Base-by-base conservation (phyloP, 2,329 filamentous ascomycete genomes). In the Atkinsonella texensis region DNA sequence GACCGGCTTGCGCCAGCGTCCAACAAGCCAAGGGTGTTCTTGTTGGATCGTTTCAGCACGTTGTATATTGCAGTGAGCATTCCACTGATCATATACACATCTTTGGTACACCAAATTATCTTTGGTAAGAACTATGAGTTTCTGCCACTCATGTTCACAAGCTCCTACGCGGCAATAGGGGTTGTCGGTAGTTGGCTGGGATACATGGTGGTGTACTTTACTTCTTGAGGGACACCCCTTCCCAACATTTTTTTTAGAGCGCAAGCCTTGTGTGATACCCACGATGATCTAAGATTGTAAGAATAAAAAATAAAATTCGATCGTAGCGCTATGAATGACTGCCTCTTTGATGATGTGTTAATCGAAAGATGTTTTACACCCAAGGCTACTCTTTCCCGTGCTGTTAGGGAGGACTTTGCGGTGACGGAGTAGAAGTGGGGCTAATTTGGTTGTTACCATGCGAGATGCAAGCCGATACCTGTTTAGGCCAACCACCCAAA, bases 141-240 rank as follows among this genome's bases (percentile, higher is more conserved):
- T 67, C 69, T 98, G 51, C 93, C 93, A 28, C 72, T 97, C 59
- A 97, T 98, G 91, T 93, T 97, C 64, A 96, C 84, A 59, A 97
- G 91, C 72, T 86, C 87, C 12, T 98, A 97, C 68, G 88, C 86
- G 35, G 93, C 93, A 4, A 74, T 97, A 53, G 93, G 93, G n/a
- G 90, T 97, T 0, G 82, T 96, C 17, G 89, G 89, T 3, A 97
- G 93, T 69, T 97, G 91, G 91, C 62, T 96, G 41, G 90, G 93
- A 10, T 96, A 95, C 65, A 81, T 90, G 72, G 87, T 95, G 33
- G 89, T 97, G 48, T 97, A 91, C 69, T 90, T 96, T 61, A 74
- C 76, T 7, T 76, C 75, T 35, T 79, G 52, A 62, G 17, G 20
- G 2, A 15, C 13, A 28, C 40, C 32, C 15, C 28, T 42, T 20